Percentiles rank a stretch among this genome's conserved stretches.
phyloP scores from a whole-genome alignment of 2,329 filamentous ascomycete species.

The Septoria linicola region DNA sequence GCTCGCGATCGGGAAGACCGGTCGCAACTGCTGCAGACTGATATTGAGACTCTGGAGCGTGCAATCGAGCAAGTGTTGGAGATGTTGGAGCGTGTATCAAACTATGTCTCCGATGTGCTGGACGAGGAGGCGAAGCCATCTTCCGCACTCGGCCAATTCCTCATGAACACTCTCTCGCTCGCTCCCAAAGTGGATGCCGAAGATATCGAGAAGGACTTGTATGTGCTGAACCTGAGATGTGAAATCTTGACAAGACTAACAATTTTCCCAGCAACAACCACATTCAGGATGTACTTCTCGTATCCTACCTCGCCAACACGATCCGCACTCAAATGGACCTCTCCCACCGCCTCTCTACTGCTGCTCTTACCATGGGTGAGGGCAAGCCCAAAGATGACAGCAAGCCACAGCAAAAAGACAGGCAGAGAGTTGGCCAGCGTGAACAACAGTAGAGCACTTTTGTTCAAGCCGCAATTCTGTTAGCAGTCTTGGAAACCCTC shows the following conservation, averaged over 20 bases:
- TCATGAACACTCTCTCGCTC: conserved; percentile 88
- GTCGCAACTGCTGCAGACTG: conserved; percentile 71
- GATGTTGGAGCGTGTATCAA: conserved; percentile 85
- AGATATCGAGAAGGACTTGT: conserved; percentile 94
- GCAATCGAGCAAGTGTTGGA: conserved; percentile 83
- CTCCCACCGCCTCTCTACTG: conserved; percentile 83
- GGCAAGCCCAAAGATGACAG: conserved; percentile 25
- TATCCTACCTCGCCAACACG: conserved; percentile 97
- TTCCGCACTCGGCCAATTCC: conserved; percentile 87
- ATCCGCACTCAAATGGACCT: conserved; percentile 99
- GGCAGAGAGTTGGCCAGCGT: conserved; percentile 28
- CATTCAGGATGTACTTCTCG: conserved; percentile 97
- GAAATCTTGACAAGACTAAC: neutral
- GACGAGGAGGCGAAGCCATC: conserved; percentile 90
- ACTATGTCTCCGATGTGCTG: conserved; percentile 88
- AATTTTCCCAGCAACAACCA: conserved; percentile 79
- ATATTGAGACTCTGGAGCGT: conserved; percentile 84
- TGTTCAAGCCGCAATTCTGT: neutral
- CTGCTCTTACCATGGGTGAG: conserved; percentile 50
- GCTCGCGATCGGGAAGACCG: conserved; percentile 78
- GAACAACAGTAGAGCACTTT: conserved; percentile 30
- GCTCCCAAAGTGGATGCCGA: conserved; percentile 90
- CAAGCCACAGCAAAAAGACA: conserved; percentile 26
- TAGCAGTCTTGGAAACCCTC: neutral
- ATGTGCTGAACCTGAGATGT: too few relatives aligned